Evolutionary conservation across 2,329 filamentous ascomycete species (phyloP), one percentile per base, ranked within the genome.

Genomic region (Fusarium sulawesiense): DNA sequence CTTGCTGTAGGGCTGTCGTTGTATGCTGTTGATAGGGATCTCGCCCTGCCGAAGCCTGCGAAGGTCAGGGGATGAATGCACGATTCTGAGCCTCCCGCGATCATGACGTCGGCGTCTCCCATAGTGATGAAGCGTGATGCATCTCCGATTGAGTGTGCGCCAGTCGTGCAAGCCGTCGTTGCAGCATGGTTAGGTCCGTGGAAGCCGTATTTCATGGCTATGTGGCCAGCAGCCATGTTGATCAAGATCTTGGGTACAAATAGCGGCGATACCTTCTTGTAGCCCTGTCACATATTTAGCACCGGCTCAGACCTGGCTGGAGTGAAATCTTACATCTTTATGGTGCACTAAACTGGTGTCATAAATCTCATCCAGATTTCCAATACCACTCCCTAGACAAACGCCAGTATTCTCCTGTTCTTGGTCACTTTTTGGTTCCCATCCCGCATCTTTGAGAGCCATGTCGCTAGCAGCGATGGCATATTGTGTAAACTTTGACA

Each of bases 11-110:
- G 94, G 12, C 85, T 79, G 64, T 92, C 83, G 76, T 98, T 98
- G 82, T 89, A 97, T 6, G 85, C 87, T 0, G 93, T 97, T 9
- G 93, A 91, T 37, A 99, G 83, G 55, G 94, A 98, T 63, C 95
- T 88, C 2, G 94, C 93, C 66, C 94, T 88, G 25, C 93, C 92
- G 76, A 99, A 99, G 9, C 95, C 96, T 9, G 94, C 93, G 72
- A 98, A 92, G 3, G 95, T 93, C 45, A 99, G 85, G 12, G 96
- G 96, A 77, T 99, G 95, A 59, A 99, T 95, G 78, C 96, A 99
- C 1, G 95, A 94, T 80, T 99, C 96, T 11, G 95, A 89, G 29
- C 95, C 95, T 44, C 96, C 96, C n/a, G 96, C 94, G 11, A 99
- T 82, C 94, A 99, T 98, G 57, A 98, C 91, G 78, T 97, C 88